Evolutionary conservation across 192 early-diverging fungal genomes (phyloP), one percentile per base, ranked within the genome.

Genomic region (Podila clonocystis): DNA sequence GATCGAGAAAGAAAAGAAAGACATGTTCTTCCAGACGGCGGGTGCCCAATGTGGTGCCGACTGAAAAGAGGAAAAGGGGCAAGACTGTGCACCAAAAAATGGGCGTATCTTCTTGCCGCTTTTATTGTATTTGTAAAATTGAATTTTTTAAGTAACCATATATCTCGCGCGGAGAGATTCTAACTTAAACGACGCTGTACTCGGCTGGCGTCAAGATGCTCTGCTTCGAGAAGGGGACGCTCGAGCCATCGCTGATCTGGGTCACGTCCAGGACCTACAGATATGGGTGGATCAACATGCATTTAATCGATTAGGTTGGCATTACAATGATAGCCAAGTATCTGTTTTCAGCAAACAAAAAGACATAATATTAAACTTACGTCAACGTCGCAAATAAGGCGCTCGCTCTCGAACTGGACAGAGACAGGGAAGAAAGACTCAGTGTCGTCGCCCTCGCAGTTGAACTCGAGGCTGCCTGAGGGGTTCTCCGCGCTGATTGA

Each of bases 401-500:
- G 87, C 34, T 86, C 88, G 76, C 89, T 89, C 3, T 87, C 82
- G 76, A 99, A 98, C 28, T 91, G 86, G 13, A 95, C 93, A 26
- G 84, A 67, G 24, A 97, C 95, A 9, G 97, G 97, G 93, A 94
- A 98, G 85, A 96, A 95, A 7, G 77, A 89, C 41, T 89, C 89
- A 24, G 90, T 88, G 70, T 98, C 92, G 52, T 94, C 92, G 38
- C 91, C 91, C 9, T 86, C 74, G 31, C 94, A 90, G 59, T 79
- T 92, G 78, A 98, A 99, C 65, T 98, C 97, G 34, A 99, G 80
- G 19, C 92, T 89, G 50, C 97, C 96, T 26, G 88, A 89, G 26
- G 85, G 82, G 83, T 95, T 95, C 72, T 86, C 87, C 17, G 84
- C 67, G 70, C 97, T 93, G 67, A 99, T 94, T 26, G 90, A 84